phyloP scores from a whole-genome alignment of 192 early-diverging fungal genomes.

The Diversispora epigaea region DNA sequence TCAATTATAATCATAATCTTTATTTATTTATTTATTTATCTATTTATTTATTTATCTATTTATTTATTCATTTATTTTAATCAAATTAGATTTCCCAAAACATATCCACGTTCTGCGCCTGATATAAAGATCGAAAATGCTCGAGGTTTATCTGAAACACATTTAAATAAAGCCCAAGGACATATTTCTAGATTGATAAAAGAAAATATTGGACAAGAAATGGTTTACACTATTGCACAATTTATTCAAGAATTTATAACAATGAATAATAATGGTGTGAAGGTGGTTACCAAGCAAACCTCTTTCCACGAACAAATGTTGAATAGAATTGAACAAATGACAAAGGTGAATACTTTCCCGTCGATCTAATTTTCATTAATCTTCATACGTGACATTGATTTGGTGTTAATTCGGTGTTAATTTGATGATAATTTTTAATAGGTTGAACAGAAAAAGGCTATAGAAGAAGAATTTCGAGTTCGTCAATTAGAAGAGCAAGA shows the following conservation, averaged over 20 bases:
- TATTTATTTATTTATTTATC: conserved; percentile 13
- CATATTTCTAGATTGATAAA: conserved; percentile 42
- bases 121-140: conserved; percentile 54
- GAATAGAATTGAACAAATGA: conserved; percentile 47
- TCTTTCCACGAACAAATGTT: conserved; percentile 60
- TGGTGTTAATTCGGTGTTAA: not conserved
- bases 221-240: conserved; percentile 66
- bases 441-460: conserved; percentile 40
- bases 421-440: not conserved
- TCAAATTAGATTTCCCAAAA: conserved; percentile 55
- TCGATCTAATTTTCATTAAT: not conserved
- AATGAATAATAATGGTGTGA: conserved; percentile 50
- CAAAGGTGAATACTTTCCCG: conserved; percentile 33
- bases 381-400: not conserved
- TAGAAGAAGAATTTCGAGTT: conserved; percentile 39
- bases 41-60: conserved; percentile 34
- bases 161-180: conserved; percentile 46
- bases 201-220: conserved; percentile 56
- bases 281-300: conserved; percentile 51
- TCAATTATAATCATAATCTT: not conserved
- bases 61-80: conserved; percentile 38
- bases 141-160: conserved; percentile 52
- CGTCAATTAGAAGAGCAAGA: conserved; percentile 40
- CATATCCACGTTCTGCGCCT: conserved; percentile 66
- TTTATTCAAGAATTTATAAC: conserved; percentile 60